Evolutionary conservation across 805 yeast genomes (phyloP).

Genomic region (Schwanniomyces vanrijiae): DNA sequence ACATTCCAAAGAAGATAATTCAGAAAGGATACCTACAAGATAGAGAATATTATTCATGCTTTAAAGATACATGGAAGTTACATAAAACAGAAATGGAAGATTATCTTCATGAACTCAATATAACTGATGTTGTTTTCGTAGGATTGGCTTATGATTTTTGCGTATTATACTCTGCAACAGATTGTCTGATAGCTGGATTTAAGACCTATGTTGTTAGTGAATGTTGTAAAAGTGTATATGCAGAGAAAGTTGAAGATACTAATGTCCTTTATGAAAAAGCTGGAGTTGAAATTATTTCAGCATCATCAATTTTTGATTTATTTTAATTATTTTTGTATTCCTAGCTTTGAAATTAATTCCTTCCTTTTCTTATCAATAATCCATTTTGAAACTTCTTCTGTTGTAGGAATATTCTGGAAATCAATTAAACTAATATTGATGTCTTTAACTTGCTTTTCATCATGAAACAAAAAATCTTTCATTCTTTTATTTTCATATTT

Average conservation of each 20-base stretch:
- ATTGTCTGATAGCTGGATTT: constrained; percentile 62
- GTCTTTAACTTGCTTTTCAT: constrained; percentile 15
- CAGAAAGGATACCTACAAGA: constrained; percentile 71
- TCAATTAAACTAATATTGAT: constrained; percentile 8
- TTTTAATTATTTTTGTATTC: background rate
- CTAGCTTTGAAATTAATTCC: constrained; percentile 33
- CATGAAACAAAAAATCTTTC: constrained; percentile 14
- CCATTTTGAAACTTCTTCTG: constrained; percentile 44
- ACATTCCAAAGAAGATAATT: constrained; percentile 44
- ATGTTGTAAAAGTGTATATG: constrained; percentile 56
- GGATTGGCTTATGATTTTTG: constrained; percentile 90
- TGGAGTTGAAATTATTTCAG: constrained; percentile 30
- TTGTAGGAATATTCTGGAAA: constrained; percentile 23
- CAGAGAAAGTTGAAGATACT: constrained; percentile 36
- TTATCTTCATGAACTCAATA: constrained; percentile 43
- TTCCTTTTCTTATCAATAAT: constrained; percentile 46
- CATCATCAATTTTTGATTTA: background rate
- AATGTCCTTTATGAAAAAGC: constrained; percentile 30
- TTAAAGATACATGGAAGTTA: constrained; percentile 73
- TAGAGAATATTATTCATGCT: constrained; percentile 86
- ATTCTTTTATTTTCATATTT: constrained; percentile 27
- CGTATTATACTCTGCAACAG: constrained; percentile 75
- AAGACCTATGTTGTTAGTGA: constrained; percentile 60
- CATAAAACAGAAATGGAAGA: constrained; percentile 66
- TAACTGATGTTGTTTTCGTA: constrained; percentile 66